Conservation (phyloP, 345 rosid genomes). For the Boechera retrofracta region DNA sequence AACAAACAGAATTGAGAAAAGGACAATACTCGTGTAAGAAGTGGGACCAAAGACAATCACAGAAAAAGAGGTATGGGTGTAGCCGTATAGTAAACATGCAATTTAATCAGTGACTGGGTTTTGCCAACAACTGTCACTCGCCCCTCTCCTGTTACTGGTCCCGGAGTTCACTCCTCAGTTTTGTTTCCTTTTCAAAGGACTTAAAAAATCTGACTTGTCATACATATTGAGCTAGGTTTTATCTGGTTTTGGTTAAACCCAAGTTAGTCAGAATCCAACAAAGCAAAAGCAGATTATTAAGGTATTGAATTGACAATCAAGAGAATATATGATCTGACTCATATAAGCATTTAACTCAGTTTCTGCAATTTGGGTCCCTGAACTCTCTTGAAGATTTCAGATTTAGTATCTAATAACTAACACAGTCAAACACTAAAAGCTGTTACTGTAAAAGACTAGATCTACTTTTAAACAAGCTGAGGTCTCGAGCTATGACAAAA, state of each 20-base stretch:
- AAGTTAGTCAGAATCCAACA: conserved; percentile 29
- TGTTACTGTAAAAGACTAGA: not conserved
- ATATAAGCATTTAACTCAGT: conserved; percentile 7
- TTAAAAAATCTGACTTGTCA: conserved; percentile 16
- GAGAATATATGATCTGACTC: not conserved
- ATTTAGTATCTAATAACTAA: conserved; percentile 7
- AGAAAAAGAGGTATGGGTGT: conserved; percentile 38
- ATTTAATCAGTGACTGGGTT: conserved; percentile 37
- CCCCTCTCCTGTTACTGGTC: conserved; percentile 36
- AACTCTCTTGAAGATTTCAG: not conserved
- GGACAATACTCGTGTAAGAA: conserved; percentile 32
- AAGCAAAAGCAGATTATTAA: conserved; percentile 17
- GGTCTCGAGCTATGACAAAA: conserved; percentile 24
- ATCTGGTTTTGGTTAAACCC: conserved; percentile 31
- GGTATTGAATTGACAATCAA: conserved; percentile 32
- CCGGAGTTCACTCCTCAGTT: conserved; percentile 32
- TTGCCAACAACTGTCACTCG: conserved; percentile 45
- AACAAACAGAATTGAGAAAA: conserved; percentile 31
- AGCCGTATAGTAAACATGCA: not conserved
- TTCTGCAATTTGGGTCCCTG: conserved; percentile 12
- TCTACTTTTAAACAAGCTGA: conserved; percentile 14
- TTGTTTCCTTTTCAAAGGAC: conserved; percentile 31
- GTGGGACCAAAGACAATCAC: conserved; percentile 47
- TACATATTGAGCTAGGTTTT: conserved; percentile 15
- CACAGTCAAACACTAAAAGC: not conserved